These are phyloP conservation scores for Triangularia verruculosa DNA, from an alignment of 2,329 filamentous ascomycete genomes.

Conservation along the genomic window DNA sequence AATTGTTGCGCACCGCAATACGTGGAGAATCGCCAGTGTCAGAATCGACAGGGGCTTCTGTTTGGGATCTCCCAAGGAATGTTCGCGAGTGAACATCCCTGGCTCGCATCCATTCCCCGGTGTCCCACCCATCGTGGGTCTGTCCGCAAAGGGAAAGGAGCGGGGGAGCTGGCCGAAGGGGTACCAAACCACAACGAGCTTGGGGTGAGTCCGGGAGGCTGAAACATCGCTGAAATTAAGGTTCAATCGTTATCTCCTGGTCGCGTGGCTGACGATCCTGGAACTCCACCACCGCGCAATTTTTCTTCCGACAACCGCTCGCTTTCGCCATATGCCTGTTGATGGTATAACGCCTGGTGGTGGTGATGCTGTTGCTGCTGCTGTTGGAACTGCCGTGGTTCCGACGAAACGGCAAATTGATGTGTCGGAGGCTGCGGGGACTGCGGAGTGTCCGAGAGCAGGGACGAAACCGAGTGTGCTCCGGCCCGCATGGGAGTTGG, in stretches of 20 bases:
- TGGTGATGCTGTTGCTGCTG: constrained; percentile 28
- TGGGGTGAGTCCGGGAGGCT: constrained; percentile 25
- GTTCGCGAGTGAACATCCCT: background rate
- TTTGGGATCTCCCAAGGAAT: background rate
- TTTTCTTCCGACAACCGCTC: constrained; percentile 37
- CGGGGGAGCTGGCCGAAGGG: background rate
- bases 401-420: constrained; percentile 7
- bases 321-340: constrained; percentile 27
- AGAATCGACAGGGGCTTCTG: constrained; percentile 3
- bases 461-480: constrained; percentile 23
- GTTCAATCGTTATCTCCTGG: constrained; percentile 32
- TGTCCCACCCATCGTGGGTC: background rate
- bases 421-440: constrained; percentile 8
- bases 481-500: constrained; percentile 14
- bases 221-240: constrained; percentile 33
- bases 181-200: constrained; percentile 19
- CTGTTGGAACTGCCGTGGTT: constrained; percentile 12
- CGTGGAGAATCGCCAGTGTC: background rate
- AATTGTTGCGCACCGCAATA: constrained; percentile 9
- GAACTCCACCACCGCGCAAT: constrained; percentile 32
- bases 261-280: constrained; percentile 34
- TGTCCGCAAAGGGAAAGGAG: constrained; percentile 20
- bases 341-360: constrained; percentile 19
- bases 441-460: constrained; percentile 19
- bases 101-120: background rate